phyloP scores from a whole-genome alignment of 768 basidiomycete genomes.

The Amanita subjunquillea region DNA sequence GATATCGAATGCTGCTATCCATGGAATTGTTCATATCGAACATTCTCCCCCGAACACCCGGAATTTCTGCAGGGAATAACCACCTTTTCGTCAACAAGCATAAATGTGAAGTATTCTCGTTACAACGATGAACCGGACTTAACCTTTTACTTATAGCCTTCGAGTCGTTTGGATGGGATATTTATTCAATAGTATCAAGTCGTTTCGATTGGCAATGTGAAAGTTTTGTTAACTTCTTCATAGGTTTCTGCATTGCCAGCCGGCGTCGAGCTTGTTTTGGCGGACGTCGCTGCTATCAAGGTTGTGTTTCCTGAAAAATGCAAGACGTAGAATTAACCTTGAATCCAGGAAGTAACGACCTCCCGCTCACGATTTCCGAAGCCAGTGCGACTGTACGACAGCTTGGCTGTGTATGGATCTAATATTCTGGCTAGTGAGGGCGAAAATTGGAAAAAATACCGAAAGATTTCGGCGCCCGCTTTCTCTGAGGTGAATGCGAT shows the following conservation, averaged over 20 bases:
- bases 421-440: conserved; percentile 62
- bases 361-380: conserved; percentile 48
- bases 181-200: conserved; percentile 19
- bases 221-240: background rate
- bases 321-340: background rate
- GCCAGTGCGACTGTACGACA: conserved; percentile 33
- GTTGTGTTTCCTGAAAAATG: conserved; percentile 10
- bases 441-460: conserved; percentile 54
- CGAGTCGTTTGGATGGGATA: conserved; percentile 23
- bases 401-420: conserved; percentile 39
- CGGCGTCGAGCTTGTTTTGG: conserved; percentile 17
- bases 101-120: conserved; percentile 13
- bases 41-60: conserved; percentile 17
- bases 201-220: background rate
- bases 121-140: background rate
- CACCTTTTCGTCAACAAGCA: conserved; percentile 20
- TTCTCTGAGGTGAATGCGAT: conserved; percentile 42
- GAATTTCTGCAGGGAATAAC: conserved; percentile 22
- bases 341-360: conserved; percentile 35
- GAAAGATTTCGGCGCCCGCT: conserved; percentile 53
- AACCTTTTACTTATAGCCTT: conserved; percentile 14
- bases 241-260: conserved; percentile 19
- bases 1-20: conserved; percentile 19
- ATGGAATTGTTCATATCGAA: conserved; percentile 14
- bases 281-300: conserved; percentile 32